Evolutionary conservation across 1,284 basidiomycete genomes (phyloP), one percentile per base, ranked within the genome.

Genomic region (Fistulina hepatica): DNA sequence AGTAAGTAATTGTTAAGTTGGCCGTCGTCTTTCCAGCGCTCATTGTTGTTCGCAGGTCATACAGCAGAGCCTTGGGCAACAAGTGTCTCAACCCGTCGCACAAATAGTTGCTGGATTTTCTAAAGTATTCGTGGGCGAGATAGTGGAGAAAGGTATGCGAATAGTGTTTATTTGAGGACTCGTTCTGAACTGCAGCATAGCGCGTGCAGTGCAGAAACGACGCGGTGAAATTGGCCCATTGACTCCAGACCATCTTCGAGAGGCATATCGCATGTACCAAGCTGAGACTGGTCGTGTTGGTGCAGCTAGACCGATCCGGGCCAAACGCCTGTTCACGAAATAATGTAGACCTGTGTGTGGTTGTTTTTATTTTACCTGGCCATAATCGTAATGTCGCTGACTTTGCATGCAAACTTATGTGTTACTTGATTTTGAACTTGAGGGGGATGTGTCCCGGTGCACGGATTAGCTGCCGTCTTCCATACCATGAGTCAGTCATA

Each of bases 51-150:
- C 13, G 32, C 17, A 88, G 84, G 76, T 92, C 22, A 82, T 92
- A 44, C 89, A 91, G 54, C 83, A 86, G 55, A 75, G 77, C 0
- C 65, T 81, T 0, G 81, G 81, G n/a, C 76, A 84, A 41, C 83
- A 88, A 47, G 84, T 86, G 4, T 88, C 84, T 3, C 77, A 82
- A 46, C 83, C 85, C 11, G 82, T 93, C 1, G 81, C 88, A 1
- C 86, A 91, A 51, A 77, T 92, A 23, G 80, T 92, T 0, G 83
- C 88, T 6, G 90, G 90, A 50, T 85, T 93, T 40, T 73, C 73
- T 13, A 94, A 94, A 54, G 86, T 93, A 2, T 94, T 94, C 49
- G 85, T 94, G 7, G 90, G 90, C 2, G 89, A 93, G 56, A 85
- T 93, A 5, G 74, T 92, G 15, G 89, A 93, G 56, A 81, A 82